Evolutionary conservation across 176 grass and related monocot genomes (phyloP), one percentile per base, ranked within the genome.

Genomic region (Cenchrus fungigraminus): DNA sequence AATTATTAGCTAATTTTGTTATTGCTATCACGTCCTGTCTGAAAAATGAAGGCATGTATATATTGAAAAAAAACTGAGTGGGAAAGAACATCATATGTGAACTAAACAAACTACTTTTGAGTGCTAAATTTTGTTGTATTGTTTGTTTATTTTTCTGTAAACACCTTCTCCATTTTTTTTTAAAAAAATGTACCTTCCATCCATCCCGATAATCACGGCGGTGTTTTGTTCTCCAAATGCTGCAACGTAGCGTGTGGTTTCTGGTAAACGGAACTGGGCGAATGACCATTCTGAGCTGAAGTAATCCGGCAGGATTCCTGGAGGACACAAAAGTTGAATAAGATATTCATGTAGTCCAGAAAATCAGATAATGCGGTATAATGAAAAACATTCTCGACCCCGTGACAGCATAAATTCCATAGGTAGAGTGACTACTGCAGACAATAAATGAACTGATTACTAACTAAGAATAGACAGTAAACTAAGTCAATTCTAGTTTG

Each of bases 231-330:
- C 63, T 83, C 90, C 92, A 97, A 97, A 97, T 82, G 88, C 86
- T 81, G 47, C 83, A 65, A 89, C 71, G 76, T 83, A 86, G 13
- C 58, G 84, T 54, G 86, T 92, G 58, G 52, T 46, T 91, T 92
- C 90, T 47, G 86, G 90, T 65, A 97, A 74, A 85, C 76, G 88
- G 81, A 97, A 94, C 66, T 91, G 90, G 43, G 92, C 92, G 68
- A 92, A 97, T 71, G 95, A 97, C 90, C 92, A 92, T 86, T 97
- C 92, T 31, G 92, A 94, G 78, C 90, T 92, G 76, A 97, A 97
- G 83, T 94, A 97, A 77, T 76, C 87, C 1, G 92, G 95, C 60
- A 97, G 77, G 55, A 97, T 67, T 17, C 74, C 95, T 94, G 68
- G 40, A 83, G 43, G 76, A 75, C 50, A 61, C 8, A 22, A 46